Base-by-base conservation (phyloP, 345 rosid species). In the Gossypium ekmanianum region DNA sequence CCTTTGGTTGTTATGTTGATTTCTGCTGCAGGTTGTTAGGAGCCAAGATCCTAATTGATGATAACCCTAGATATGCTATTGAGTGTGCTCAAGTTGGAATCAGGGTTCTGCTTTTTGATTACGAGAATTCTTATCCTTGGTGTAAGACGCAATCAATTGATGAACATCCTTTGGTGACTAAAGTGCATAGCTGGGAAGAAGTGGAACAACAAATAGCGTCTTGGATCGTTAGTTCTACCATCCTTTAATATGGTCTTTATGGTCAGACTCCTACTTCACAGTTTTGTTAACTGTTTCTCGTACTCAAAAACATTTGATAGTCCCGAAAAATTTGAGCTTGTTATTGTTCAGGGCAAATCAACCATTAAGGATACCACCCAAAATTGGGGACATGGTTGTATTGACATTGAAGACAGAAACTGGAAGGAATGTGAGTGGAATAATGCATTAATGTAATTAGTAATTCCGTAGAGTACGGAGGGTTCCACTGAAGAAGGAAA, bases 151-250 rank as follows among this genome's bases (percentile, higher is more conserved):
- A 88, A 74, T 86, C 92, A 2, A 81, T 86, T 22, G 76, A 84
- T 68, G 79, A 81, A 56, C 96, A 95, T 58, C 97, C 98, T 56
- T 64, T 95, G 76, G 94, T 95, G 74, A 88, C 93, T 22, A 93
- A 76, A 85, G 99, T 95, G 77, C 89, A 85, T 66, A 90, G 87
- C 73, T 95, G 99, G 99, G 92, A 89, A 80, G 97, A 95, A 78
- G 98, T 87, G 45, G 99, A 93, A 87, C 84, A 75, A 57, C 90
- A 77, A 61, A 62, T 93, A 72, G 84, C 74, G 69, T 89, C 94
- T 9, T 77, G 80, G 86, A 82, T 83, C 79, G 90, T 39, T 82
- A 83, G 83, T 73, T 47, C 61, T 61, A 20, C 66, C 39, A 2
- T 65, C 98, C 92, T 56, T 66, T 95, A 58, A 58, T 27, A 18